Evolutionary conservation across 2,329 filamentous ascomycete species (phyloP).

Genomic region (Penicillium sp.): DNA sequence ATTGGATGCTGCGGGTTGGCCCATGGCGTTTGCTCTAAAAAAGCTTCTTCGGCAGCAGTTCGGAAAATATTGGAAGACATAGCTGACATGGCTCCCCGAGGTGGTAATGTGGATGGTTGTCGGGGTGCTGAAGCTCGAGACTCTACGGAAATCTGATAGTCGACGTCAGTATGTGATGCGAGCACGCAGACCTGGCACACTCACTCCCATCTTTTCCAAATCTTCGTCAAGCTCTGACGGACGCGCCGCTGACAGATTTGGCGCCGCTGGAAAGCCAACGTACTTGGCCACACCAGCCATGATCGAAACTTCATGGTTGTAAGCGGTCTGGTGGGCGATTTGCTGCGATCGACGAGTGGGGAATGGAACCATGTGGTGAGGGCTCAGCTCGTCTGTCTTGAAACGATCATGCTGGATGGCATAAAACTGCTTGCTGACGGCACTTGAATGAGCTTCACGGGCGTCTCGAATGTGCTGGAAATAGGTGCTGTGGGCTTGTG

Average conservation of each 20-base stretch:
- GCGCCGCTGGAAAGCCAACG: slow-evolving; percentile 93
- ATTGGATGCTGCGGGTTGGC: slow-evolving; percentile 78
- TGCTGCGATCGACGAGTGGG: slow-evolving; percentile 70
- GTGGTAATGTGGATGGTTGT: slow-evolving; percentile 24
- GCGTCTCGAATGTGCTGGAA: slow-evolving; percentile 80
- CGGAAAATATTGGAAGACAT: slow-evolving; percentile 32
- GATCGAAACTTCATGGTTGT: slow-evolving; percentile 91
- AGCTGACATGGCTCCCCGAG: slow-evolving; percentile 28
- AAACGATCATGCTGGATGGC: slow-evolving; percentile 85
- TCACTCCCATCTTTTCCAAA: slow-evolving; percentile 80
- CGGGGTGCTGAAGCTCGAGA: slow-evolving; percentile 20
- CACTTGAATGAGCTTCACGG: slow-evolving; percentile 71
- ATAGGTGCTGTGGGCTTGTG: slow-evolving; percentile 84
- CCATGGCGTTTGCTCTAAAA: slow-evolving; percentile 85
- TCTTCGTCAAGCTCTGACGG: slow-evolving; percentile 75
- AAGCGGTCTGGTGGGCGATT: slow-evolving; percentile 77
- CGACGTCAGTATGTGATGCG: slow-evolving; percentile 5
- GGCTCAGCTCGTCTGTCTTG: slow-evolving; percentile 67
- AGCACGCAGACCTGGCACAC: slow-evolving; percentile 31
- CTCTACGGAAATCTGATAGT: slow-evolving; percentile 28
- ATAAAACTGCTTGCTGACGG: slow-evolving; percentile 84
- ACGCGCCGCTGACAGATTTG: slow-evolving; percentile 68
- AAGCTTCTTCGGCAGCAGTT: slow-evolving; percentile 70
- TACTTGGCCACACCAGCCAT: slow-evolving; percentile 89
- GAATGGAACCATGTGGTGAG: slow-evolving; percentile 76